A percentile compares a stretch with the other conserved stretches of the same genome.
phyloP scores from a whole-genome alignment of 129 eudicot genomes.

The Arctium lappa region DNA sequence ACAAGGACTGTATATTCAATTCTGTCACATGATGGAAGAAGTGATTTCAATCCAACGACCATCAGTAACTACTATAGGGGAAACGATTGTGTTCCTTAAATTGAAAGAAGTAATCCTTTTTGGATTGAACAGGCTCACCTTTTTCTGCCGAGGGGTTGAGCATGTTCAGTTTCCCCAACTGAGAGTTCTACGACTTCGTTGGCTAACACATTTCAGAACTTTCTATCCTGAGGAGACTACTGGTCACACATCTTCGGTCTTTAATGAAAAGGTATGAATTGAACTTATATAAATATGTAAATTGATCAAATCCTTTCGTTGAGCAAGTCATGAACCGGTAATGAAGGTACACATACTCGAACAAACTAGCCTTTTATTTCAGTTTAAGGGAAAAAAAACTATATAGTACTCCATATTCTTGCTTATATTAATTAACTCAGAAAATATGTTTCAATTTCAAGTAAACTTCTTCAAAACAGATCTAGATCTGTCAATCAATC shows the following conservation, averaged over 20 bases:
- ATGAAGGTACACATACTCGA: not conserved
- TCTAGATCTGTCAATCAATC: not conserved
- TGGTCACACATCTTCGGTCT: constrained; percentile 13
- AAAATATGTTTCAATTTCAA: not conserved
- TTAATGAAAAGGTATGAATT: constrained; percentile 29
- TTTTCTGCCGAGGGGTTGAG: constrained; percentile 34
- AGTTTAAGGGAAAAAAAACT: not conserved
- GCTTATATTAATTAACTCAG: not conserved
- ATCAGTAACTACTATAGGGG: constrained; percentile 20
- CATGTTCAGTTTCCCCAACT: constrained; percentile 37
- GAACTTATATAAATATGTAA: not conserved
- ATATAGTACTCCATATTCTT: not conserved
- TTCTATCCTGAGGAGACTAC: constrained; percentile 24
- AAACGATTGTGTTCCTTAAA: constrained; percentile 33
- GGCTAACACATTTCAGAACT: constrained; percentile 29
- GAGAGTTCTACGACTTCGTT: constrained; percentile 27
- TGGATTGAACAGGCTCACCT: constrained; percentile 22
- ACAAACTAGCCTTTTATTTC: not conserved
- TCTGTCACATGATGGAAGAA: constrained; percentile 36
- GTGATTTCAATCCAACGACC: constrained; percentile 30
- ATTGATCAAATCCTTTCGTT: not conserved
- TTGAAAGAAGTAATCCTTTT: constrained; percentile 33
- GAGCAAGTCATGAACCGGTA: not conserved
- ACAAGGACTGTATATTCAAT: constrained; percentile 35
- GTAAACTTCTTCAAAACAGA: not conserved